phyloP scores from a whole-genome alignment of 768 basidiomycete genomes.

The Tylopilus subfusipes region DNA sequence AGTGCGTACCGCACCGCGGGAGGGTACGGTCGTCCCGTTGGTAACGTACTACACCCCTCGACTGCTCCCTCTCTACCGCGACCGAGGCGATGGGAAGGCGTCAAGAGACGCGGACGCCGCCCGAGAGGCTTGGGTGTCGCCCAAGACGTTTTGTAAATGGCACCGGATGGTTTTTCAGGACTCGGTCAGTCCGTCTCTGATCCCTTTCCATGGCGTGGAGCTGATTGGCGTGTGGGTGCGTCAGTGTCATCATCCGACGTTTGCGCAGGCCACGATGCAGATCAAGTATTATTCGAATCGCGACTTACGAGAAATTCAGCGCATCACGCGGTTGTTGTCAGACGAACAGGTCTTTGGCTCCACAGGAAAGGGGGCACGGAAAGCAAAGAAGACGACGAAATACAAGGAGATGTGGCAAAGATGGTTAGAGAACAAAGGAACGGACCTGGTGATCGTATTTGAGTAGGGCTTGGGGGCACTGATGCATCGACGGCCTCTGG shows the following conservation, averaged over 20 bases:
- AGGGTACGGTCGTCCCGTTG: conserved; percentile 13
- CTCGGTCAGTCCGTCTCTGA: conserved; percentile 32
- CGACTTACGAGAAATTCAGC: conserved; percentile 39
- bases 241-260: conserved; percentile 27
- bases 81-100: background rate
- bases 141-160: conserved; percentile 43
- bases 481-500: background rate
- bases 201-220: background rate
- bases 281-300: conserved; percentile 37
- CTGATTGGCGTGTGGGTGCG: background rate
- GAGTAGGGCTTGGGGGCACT: conserved; percentile 10
- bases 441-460: conserved; percentile 36
- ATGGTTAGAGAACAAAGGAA: conserved; percentile 37
- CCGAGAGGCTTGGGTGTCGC: conserved; percentile 29
- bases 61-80: conserved; percentile 39
- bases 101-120: conserved; percentile 1
- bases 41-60: conserved; percentile 36
- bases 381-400: conserved; percentile 19
- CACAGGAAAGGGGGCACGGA: background rate
- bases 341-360: conserved; percentile 36
- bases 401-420: conserved; percentile 38
- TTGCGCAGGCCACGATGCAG: conserved; percentile 30
- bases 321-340: conserved; percentile 39
- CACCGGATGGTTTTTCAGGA: conserved; percentile 43
- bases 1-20: conserved; percentile 2